These are phyloP conservation scores for Purpureocillium lavendulum DNA, from an alignment of 2,329 filamentous ascomycete species.

Conservation along the genomic window DNA sequence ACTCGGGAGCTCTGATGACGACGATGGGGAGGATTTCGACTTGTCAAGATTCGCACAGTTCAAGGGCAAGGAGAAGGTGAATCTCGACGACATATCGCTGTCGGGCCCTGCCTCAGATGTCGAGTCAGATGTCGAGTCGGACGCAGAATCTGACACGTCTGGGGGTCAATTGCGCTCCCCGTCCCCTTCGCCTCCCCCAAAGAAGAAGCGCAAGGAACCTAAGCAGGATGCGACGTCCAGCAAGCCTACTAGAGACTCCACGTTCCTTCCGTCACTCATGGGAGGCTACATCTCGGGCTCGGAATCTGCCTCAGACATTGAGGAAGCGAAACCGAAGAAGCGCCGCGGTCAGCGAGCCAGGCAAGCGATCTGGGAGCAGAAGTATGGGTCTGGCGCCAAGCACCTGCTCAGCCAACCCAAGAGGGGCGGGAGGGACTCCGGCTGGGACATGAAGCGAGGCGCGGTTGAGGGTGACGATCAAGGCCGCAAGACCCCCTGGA, in stretches of 20 bases:
- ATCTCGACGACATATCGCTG: constrained; percentile 30
- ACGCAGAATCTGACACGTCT: constrained; percentile 15
- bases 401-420: constrained; percentile 43
- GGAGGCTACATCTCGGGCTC: constrained; percentile 73
- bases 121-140: constrained; percentile 13
- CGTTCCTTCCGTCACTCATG: constrained; percentile 69
- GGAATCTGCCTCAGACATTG: constrained; percentile 60
- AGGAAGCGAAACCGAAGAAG: constrained; percentile 54
- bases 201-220: constrained; percentile 10
- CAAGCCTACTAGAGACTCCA: constrained; percentile 32
- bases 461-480: constrained; percentile 38
- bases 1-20: constrained; percentile 28
- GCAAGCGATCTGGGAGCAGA: constrained; percentile 73
- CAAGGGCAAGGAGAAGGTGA: constrained; percentile 24
- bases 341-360: constrained; percentile 75
- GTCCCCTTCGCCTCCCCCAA: constrained; percentile 19
- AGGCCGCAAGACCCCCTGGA: constrained; percentile 39
- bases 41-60: constrained; percentile 20
- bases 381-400: constrained; percentile 63
- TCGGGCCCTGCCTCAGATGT: constrained; percentile 24
- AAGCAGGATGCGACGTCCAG: constrained; percentile 8
- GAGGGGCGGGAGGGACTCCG: constrained; percentile 31
- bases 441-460: constrained; percentile 50
- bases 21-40: constrained; percentile 32
- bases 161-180: constrained; percentile 5